These are phyloP conservation scores for Sugiyamaella qingdaonensis DNA, from an alignment of 805 yeast genomes.

Conservation along the genomic window DNA sequence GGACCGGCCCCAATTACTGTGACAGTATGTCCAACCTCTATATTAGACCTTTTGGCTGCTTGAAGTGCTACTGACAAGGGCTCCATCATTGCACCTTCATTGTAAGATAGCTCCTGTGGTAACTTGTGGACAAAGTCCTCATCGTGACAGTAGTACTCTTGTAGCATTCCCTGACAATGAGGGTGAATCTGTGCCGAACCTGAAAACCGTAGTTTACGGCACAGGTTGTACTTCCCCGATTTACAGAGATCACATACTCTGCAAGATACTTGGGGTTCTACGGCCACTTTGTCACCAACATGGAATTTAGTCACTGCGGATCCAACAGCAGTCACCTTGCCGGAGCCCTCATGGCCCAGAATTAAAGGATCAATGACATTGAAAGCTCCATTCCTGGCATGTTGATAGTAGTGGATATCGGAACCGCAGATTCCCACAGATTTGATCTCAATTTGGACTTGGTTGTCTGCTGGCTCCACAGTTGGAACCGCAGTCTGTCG, in stretches of 20 bases:
- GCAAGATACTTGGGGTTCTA: conserved; percentile 96
- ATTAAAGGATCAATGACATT: conserved; percentile 56
- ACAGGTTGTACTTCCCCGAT: conserved; percentile 93
- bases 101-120: conserved; percentile 79
- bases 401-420: conserved; percentile 17
- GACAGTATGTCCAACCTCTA: conserved; percentile 85
- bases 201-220: conserved; percentile 76
- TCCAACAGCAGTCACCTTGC: conserved; percentile 91
- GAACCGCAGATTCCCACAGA: conserved; percentile 18
- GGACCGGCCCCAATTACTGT: conserved; percentile 98
- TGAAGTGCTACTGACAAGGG: conserved; percentile 98
- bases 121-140: conserved; percentile 77
- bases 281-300: conserved; percentile 90
- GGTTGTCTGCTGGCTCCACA: conserved; percentile 30
- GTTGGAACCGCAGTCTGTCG: not conserved
- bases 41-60: conserved; percentile 97
- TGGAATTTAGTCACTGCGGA: conserved; percentile 88
- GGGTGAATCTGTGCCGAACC: conserved; percentile 54
- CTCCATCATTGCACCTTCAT: conserved; percentile 87
- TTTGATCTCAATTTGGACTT: conserved; percentile 15
- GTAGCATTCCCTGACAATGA: conserved; percentile 98
- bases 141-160: conserved; percentile 80
- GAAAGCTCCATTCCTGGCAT: conserved; percentile 36
- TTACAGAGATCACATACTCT: conserved; percentile 89
- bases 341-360: conserved; percentile 98